Evolutionary conservation across 2,329 filamentous ascomycete species (phyloP).

Genomic region (Colletotrichum sp.): DNA sequence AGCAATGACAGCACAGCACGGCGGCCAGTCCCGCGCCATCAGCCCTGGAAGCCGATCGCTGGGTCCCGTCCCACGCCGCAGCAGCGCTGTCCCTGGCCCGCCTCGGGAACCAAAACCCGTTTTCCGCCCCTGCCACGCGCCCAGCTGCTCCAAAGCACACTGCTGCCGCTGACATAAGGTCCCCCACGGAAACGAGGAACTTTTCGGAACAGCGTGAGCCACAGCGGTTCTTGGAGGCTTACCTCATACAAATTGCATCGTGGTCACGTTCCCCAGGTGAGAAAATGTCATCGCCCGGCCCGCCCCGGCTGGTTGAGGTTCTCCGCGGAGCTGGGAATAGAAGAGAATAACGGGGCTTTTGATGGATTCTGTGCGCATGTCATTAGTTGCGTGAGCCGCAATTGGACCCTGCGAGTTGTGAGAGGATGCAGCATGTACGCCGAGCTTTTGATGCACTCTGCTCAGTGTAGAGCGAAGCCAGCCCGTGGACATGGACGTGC

Average conservation of each 20-base stretch:
- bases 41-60: neutral
- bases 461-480: neutral
- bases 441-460: neutral
- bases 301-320: neutral
- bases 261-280: neutral
- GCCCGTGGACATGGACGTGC: neutral
- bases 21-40: neutral
- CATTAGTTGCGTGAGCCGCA: neutral
- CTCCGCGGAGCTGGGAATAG: neutral
- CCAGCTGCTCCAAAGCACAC: neutral
- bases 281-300: neutral
- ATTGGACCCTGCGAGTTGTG: neutral
- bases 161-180: neutral
- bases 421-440: neutral
- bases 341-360: neutral
- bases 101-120: neutral
- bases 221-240: neutral
- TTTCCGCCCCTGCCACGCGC: neutral
- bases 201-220: neutral
- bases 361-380: neutral
- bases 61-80: neutral
- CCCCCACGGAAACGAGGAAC: neutral
- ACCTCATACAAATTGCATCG: neutral
- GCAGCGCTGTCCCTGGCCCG: neutral
- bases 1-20: neutral